phyloP scores from a whole-genome alignment of 768 basidiomycete genomes.

The Amanita polypyramis region DNA sequence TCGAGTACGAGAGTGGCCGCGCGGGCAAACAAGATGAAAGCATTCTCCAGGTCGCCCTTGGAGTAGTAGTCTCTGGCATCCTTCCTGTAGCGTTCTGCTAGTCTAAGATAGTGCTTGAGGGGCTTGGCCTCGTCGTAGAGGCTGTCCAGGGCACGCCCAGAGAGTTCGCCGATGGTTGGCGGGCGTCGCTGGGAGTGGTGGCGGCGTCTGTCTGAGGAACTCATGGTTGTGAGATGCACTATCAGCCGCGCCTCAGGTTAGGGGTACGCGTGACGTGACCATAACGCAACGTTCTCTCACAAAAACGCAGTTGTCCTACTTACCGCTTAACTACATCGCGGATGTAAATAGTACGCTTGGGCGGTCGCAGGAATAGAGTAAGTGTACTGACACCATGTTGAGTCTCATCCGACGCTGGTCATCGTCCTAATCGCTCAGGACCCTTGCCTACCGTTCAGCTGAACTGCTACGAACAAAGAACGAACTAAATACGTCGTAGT shows the following conservation, averaged over 20 bases:
- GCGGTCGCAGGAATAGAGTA: no score
- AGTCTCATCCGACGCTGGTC: no score
- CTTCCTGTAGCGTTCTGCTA: conserved; percentile 52
- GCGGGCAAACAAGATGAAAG: conserved; percentile 61
- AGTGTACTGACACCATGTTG: no score
- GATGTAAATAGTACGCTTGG: no score
- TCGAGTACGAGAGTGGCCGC: conserved; percentile 74
- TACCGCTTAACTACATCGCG: no score
- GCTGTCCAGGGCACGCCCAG: conserved; percentile 44
- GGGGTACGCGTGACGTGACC: background rate
- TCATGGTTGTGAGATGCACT: conserved; percentile 4
- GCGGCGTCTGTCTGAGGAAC: conserved; percentile 4
- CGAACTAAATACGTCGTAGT: no score
- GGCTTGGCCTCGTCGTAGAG: conserved; percentile 47
- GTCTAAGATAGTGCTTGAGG: conserved; percentile 57
- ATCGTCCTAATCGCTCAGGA: no score
- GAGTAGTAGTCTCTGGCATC: conserved; percentile 37
- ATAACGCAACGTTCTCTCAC: no score
- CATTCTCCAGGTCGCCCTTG: conserved; percentile 52
- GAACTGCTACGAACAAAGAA: no score
- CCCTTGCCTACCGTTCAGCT: no score
- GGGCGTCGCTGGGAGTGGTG: conserved; percentile 24
- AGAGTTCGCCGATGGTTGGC: conserved; percentile 55
- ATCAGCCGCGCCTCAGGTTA: background rate
- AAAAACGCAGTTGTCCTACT: no score